Base-by-base conservation (phyloP, 2,329 filamentous ascomycete species). In the Endocalyx cinctus region DNA sequence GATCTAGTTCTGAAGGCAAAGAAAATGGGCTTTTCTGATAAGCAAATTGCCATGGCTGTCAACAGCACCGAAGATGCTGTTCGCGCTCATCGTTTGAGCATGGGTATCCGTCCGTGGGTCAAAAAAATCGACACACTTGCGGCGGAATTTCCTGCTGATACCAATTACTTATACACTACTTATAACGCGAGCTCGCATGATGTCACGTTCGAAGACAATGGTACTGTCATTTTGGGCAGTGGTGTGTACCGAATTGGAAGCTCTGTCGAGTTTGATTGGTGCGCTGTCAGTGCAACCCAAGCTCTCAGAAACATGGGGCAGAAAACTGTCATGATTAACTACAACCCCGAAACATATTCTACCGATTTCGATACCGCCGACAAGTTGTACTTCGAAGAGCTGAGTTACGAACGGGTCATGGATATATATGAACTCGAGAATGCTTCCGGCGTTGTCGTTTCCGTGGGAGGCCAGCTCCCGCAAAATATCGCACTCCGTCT, bases 221-320 rank as follows among this genome's bases (percentile, higher is more conserved):
- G 90, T 43, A 85, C 82, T 28, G 67, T 98, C 35, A 83, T 97
- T 38, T 78, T 98, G 11, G 92, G 92, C 40, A 90, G 84, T 57
- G 92, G 92, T 64, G 92, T 97, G 15, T 98, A 98, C 75, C 81
- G 92, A 58, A 98, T 97, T 58, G 92, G 92, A 54, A 90, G 84
- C 66, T 96, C 89, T 6, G 92, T 98, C 33, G 92, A 98, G 64
- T 98, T 98, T 58, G 90, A 98, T 65, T 97, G 90, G 90, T 97
- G 90, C 60, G 88, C 89, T 44, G 88, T 96, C 41, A 92, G 88
- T 54, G 85, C 88, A 44, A 89, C 88, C 10, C 74, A 87, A 42
- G 85, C 87, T 26, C 74, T 97, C 43, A 79, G 82, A 52, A 72
- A 82, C 41, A 87, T 94, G 72, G 89, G 88, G 48, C 84, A 95